Evolutionary conservation across 1,139 yeast species (phyloP), one percentile per base, ranked within the genome.

Genomic region (Geotrichum carabidarum): DNA sequence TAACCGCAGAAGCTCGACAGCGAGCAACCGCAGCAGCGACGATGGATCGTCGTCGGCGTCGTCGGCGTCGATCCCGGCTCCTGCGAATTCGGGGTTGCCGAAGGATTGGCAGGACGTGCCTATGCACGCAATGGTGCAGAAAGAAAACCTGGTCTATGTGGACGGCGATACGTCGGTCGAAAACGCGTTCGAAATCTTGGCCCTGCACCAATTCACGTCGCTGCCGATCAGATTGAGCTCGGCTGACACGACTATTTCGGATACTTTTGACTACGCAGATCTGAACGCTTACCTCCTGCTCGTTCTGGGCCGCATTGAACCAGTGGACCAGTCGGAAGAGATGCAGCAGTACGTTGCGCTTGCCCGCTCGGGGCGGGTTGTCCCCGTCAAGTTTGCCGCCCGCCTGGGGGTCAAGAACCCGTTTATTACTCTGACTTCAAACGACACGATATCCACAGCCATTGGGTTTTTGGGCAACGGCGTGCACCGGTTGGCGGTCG

Each of bases 401-500:
- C 47, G 36, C 14, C 73, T 90, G 59, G 86, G 93, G 44, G 89
- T 90, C 47, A 90, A 90, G 65, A 93, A 89, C 65, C 95, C 95
- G 9, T 88, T 90, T 66, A 79, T 86, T 57, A 85, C 85, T 64
- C 75, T 91, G 55, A 78, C 81, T 48, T 90, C 88, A 63, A 65
- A 77, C 35, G 91, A 86, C 56, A 79, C 84, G 30, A 74, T 91
- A 54, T 77, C 83, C 44, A 77, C 81, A 2, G 97, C 87, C 1
- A 86, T 87, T 64, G 95, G 88, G 68, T 83, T 86, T 15, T 76
- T 91, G 57, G 98, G 96, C 22, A 81, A 86, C 51, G 99, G 98
- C 8, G 96, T 89, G 8, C 99, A 93, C 71, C 78, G 98, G 66
- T 80, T 91, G 40, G 96, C 97, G 18, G 86, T 91, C 58, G 80